A percentile compares a stretch with the other conserved stretches of the same genome.
These are phyloP conservation scores for Xylaria venustula DNA, from an alignment of 495 filamentous ascomycete genomes.

Conservation along the genomic window DNA sequence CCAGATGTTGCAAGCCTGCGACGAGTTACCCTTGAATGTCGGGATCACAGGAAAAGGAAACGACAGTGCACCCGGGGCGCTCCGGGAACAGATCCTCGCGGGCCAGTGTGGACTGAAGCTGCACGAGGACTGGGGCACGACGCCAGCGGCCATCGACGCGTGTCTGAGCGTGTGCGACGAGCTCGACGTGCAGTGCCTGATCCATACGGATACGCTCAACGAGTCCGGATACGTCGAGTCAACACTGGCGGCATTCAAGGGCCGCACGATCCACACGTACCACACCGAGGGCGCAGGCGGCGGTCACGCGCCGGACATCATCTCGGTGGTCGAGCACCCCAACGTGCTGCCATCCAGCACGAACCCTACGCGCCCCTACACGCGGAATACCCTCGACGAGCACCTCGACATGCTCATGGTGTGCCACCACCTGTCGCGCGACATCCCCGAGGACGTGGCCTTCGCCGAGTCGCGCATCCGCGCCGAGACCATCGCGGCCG, in stretches of 20 bases:
- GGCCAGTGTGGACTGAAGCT: slow-evolving; percentile 91
- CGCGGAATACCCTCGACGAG: slow-evolving; percentile 90
- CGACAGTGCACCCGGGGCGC: slow-evolving; percentile 68
- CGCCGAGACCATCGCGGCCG: slow-evolving; percentile 93
- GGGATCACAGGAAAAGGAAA: slow-evolving; percentile 98
- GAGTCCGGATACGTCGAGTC: slow-evolving; percentile 97
- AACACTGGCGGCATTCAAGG: slow-evolving; percentile 82
- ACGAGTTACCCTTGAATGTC: slow-evolving; percentile 83
- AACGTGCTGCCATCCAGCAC: slow-evolving; percentile 92
- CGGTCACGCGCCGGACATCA: slow-evolving; percentile 96
- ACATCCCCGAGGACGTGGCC: slow-evolving; percentile 93
- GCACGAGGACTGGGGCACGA: slow-evolving; percentile 96
- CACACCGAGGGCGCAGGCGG: slow-evolving; percentile 97
- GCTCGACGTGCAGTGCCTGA: slow-evolving; percentile 89
- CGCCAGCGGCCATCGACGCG: slow-evolving; percentile 88
- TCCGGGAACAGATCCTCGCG: slow-evolving; percentile 78
- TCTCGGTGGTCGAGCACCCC: slow-evolving; percentile 84
- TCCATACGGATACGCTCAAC: slow-evolving; percentile 97
- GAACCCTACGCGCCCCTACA: slow-evolving; percentile 92
- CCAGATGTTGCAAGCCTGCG: slow-evolving; percentile 90
- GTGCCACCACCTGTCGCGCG: slow-evolving; percentile 88
- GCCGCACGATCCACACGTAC: slow-evolving; percentile 94
- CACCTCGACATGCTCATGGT: slow-evolving; percentile 99
- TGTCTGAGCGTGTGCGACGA: slow-evolving; percentile 88
- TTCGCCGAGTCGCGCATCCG: slow-evolving; percentile 96